Percentiles rank a stretch among this genome's conserved stretches.
Evolutionary conservation across 2,329 filamentous ascomycete genomes (phyloP).

Genomic region (Fusarium luffae): DNA sequence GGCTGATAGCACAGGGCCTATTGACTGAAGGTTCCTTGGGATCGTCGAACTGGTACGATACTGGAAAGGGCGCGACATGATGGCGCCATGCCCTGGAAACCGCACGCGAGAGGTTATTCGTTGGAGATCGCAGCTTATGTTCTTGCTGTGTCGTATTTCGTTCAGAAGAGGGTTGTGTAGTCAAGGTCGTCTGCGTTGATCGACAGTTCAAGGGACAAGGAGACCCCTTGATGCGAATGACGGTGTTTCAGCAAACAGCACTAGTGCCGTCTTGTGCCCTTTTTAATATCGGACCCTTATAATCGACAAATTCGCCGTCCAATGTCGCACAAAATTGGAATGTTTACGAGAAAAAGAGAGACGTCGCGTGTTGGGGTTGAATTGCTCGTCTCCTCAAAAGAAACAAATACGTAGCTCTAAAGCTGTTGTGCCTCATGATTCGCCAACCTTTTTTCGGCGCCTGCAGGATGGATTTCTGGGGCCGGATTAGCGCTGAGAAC

Average conservation of each 20-base stretch:
- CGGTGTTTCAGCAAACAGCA: slow-evolving; percentile 8
- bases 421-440: slow-evolving; percentile 31
- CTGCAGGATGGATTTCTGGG: slow-evolving; percentile 31
- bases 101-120: not conserved
- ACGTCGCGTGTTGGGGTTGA: slow-evolving; percentile 24
- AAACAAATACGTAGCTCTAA: slow-evolving; percentile 31
- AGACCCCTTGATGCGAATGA: slow-evolving; percentile 29
- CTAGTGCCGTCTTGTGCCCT: slow-evolving; percentile 2
- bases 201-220: slow-evolving; percentile 29
- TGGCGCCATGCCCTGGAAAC: slow-evolving; percentile 46
- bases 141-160: slow-evolving; percentile 1
- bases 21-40: slow-evolving; percentile 34
- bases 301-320: not conserved
- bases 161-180: not conserved
- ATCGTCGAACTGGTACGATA: slow-evolving; percentile 29
- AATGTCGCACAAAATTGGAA: not conserved
- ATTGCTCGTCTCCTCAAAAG: slow-evolving; percentile 17
- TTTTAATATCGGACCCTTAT: not conserved
- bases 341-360: not conserved
- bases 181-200: slow-evolving; percentile 8
- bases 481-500: slow-evolving; percentile 33
- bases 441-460: slow-evolving; percentile 14
- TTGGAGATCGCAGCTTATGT: not conserved
- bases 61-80: slow-evolving; percentile 46
- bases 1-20: slow-evolving; percentile 39